A percentile compares a stretch with the other conserved stretches of the same genome.
Conservation (phyloP, 768 basidiomycete genomes). For the Pulveroboletus ravenelii region DNA sequence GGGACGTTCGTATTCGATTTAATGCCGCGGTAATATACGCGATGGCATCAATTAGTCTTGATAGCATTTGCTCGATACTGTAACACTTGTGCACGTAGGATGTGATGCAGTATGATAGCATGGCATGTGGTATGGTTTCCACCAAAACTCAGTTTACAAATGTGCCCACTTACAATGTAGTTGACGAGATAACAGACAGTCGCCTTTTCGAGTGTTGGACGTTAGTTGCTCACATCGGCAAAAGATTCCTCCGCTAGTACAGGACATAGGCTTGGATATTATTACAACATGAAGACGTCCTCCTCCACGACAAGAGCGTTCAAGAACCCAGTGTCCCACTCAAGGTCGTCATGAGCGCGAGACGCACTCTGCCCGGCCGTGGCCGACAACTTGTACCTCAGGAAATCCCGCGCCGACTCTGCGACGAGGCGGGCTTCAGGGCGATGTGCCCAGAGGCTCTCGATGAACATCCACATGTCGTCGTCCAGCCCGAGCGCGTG, state of each 20-base stretch:
- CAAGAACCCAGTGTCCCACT: conserved; percentile 26
- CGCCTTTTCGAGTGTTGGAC: too few species aligned
- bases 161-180: not conserved
- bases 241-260: not conserved
- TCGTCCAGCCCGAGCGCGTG: conserved; percentile 25
- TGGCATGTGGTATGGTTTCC: not conserved
- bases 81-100: conserved; percentile 11
- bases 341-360: conserved; percentile 12
- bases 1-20: conserved; percentile 7
- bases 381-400: conserved; percentile 15
- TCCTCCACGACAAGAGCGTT: conserved; percentile 3
- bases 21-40: conserved; percentile 8
- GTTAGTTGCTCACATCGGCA: too few species aligned
- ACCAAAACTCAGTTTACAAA: not conserved
- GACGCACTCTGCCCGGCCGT: not conserved
- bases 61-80: conserved; percentile 3
- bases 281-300: conserved; percentile 14
- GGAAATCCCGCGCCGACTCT: conserved; percentile 17
- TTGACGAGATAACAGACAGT: too few species aligned
- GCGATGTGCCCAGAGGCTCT: conserved; percentile 25
- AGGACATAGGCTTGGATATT: not conserved
- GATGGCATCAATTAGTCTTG: conserved; percentile 2
- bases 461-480: conserved; percentile 29
- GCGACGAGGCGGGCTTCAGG: conserved; percentile 27
- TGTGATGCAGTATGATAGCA: conserved; percentile 9